Percentiles rank a stretch among this genome's conserved stretches.
Conservation (phyloP, 139 green algal genomes). For the Pleodorina starrii region DNA sequence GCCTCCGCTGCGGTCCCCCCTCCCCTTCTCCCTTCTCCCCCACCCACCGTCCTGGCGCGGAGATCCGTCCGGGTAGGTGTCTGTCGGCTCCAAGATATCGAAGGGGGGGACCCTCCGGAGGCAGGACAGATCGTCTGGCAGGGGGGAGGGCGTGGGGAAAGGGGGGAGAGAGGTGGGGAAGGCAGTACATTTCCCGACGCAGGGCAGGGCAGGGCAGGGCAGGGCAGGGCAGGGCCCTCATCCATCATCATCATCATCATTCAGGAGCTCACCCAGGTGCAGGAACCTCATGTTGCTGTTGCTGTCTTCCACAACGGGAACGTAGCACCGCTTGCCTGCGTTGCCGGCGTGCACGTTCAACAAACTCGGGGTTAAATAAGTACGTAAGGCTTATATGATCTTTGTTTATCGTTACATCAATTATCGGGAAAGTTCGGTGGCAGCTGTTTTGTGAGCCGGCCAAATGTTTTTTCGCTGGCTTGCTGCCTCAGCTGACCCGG, state of each 20-base stretch:
- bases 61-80: constrained; percentile 62
- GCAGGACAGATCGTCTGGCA: constrained; percentile 61
- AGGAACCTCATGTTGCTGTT: constrained; percentile 89
- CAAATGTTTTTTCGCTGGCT: no score
- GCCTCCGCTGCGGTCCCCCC: no score
- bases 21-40: no score
- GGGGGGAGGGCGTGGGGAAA: neutral
- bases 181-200: no score
- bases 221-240: no score
- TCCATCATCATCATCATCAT: no score
- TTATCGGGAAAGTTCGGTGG: neutral
- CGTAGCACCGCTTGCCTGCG: constrained; percentile 71
- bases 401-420: no score
- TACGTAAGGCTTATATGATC: no score
- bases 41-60: constrained; percentile 73
- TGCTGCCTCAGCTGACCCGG: no score
- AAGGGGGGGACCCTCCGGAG: constrained; percentile 78
- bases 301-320: constrained; percentile 82
- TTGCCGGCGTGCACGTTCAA: no score
- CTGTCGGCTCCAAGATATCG: constrained; percentile 80
- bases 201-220: no score
- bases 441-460: neutral
- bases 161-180: neutral
- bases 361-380: no score
- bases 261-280: constrained; percentile 71